Percentiles rank a stretch among this genome's conserved stretches.
Evolutionary conservation across 352 stramenopile species (phyloP).

Genomic region (Blastocystis sp.): DNA sequence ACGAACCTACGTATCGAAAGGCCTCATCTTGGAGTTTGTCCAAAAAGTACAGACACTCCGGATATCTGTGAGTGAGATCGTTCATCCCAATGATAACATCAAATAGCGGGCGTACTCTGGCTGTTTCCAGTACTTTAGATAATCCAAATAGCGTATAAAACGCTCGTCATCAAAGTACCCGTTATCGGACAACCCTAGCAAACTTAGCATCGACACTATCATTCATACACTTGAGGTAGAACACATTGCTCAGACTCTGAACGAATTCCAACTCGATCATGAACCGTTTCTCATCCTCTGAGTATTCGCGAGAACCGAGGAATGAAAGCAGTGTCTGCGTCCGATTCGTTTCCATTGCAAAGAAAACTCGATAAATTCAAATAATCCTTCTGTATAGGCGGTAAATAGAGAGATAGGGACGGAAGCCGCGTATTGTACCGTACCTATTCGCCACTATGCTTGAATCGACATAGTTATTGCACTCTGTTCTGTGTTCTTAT

Average conservation of each 20-base stretch:
- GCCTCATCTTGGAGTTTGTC: conserved; percentile 74
- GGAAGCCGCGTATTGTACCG: too few species aligned
- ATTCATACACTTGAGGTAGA: conserved; percentile 74
- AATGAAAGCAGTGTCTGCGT: not conserved
- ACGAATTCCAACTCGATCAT: conserved; percentile 82
- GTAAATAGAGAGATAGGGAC: too few species aligned
- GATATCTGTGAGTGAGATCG: conserved; percentile 63
- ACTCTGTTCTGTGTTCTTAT: too few species aligned
- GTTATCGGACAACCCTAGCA: conserved; percentile 73
- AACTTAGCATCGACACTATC: not conserved
- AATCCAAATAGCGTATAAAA: conserved; percentile 78
- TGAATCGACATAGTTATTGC: too few species aligned
- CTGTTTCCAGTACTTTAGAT: conserved; percentile 81
- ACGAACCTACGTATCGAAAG: conserved; percentile 64
- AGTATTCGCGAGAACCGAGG: not conserved
- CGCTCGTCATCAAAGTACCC: conserved; percentile 76
- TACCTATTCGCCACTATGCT: too few species aligned
- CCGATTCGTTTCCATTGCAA: not conserved
- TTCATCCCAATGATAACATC: conserved; percentile 62
- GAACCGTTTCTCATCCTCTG: conserved; percentile 77
- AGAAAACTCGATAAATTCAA: too few species aligned
- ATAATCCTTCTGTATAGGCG: too few species aligned
- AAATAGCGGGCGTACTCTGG: conserved; percentile 80
- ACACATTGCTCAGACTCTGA: conserved; percentile 74
- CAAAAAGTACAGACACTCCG: conserved; percentile 73